Percentiles rank a stretch among this genome's conserved stretches.
Conservation (phyloP, 2,329 filamentous ascomycete species). For the Penicillium italicum region DNA sequence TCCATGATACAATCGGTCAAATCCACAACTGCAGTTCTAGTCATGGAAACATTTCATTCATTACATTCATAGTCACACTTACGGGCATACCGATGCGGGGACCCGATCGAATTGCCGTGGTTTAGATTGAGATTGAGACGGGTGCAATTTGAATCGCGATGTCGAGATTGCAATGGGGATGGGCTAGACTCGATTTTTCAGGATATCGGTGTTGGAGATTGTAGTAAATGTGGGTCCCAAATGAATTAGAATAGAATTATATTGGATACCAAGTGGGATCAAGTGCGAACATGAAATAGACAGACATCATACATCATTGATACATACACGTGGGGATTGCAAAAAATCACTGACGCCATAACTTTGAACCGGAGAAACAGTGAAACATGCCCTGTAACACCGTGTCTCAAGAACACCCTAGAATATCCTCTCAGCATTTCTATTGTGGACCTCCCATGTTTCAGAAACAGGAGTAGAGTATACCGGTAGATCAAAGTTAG, state of each 20-base stretch:
- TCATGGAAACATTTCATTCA: background rate
- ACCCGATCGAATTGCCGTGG: background rate
- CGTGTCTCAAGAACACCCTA: background rate
- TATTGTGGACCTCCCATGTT: background rate
- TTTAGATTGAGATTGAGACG: background rate
- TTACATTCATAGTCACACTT: background rate
- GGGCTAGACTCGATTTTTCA: background rate
- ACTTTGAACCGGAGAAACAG: background rate
- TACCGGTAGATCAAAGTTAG: background rate
- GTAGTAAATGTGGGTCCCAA: background rate
- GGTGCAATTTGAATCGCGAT: background rate
- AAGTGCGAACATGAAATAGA: background rate
- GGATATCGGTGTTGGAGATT: background rate
- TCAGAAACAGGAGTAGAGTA: background rate
- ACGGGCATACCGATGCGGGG: slow-evolving; percentile 1
- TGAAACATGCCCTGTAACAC: slow-evolving; percentile 1
- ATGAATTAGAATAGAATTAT: background rate
- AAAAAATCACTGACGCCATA: background rate
- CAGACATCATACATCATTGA: background rate
- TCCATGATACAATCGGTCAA: background rate
- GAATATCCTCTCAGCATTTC: background rate
- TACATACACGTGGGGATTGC: background rate
- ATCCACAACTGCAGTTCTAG: background rate
- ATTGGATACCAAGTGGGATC: background rate
- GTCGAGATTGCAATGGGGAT: background rate